Conservation (phyloP, 1,139 yeast species). For the Pichia sp. region DNA sequence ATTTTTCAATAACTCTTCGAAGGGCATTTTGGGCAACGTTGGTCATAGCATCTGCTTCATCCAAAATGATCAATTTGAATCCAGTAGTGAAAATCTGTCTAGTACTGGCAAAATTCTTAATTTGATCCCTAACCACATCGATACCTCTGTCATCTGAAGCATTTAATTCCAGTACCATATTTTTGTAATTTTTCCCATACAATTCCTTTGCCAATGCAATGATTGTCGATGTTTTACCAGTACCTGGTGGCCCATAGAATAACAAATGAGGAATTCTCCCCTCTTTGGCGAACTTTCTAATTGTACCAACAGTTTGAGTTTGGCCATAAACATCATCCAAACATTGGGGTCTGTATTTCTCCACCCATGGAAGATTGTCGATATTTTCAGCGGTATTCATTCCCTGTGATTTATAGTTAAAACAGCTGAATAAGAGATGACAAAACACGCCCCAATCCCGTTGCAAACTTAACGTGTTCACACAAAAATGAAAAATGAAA, state of each 20-base stretch:
- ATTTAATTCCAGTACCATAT: conserved; percentile 86
- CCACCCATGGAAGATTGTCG: conserved; percentile 66
- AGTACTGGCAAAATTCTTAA: conserved; percentile 80
- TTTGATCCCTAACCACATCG: conserved; percentile 78
- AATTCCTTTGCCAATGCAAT: conserved; percentile 85
- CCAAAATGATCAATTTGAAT: conserved; percentile 84
- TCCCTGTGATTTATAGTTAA: too few relatives aligned
- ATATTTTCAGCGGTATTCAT: background rate
- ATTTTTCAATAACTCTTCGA: conserved; percentile 86
- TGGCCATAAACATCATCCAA: conserved; percentile 91
- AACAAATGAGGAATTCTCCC: conserved; percentile 83
- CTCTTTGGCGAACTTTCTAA: conserved; percentile 73
- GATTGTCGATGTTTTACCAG: conserved; percentile 94
- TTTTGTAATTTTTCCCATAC: conserved; percentile 77
- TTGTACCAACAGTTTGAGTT: conserved; percentile 71
- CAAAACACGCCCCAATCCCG: too few relatives aligned
- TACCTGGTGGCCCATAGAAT: conserved; percentile 97
- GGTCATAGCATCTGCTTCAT: conserved; percentile 99
- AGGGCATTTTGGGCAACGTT: conserved; percentile 93
- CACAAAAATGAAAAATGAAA: too few relatives aligned
- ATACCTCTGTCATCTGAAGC: conserved; percentile 86
- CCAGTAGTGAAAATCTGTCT: conserved; percentile 80
- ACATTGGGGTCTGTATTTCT: conserved; percentile 83
- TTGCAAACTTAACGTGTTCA: too few relatives aligned
- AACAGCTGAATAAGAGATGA: too few relatives aligned